Percentiles rank a stretch among this genome's conserved stretches.
Conservation (phyloP, 148 eudicot species). For the Camellia lanceoleosa region DNA sequence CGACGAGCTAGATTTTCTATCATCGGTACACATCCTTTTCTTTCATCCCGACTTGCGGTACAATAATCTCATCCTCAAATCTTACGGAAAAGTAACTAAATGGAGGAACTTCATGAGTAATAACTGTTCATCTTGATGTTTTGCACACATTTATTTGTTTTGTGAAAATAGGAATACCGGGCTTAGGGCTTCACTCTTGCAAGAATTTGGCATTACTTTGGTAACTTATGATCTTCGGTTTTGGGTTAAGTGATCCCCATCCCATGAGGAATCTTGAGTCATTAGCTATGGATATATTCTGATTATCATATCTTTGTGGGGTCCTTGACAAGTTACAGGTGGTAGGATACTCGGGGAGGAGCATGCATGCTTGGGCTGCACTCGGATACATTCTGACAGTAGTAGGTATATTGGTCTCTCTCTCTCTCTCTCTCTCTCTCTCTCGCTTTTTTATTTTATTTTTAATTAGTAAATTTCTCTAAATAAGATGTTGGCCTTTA, state of each 20-base stretch:
- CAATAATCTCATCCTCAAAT: neutral
- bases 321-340: conserved; percentile 67
- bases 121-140: neutral
- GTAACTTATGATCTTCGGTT: conserved; percentile 75
- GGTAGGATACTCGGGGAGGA: conserved; percentile 52
- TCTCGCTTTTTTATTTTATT: neutral
- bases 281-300: conserved; percentile 64
- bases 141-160: neutral
- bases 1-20: conserved; percentile 59
- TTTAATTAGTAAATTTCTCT: neutral
- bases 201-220: conserved; percentile 62
- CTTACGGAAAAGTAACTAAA: neutral
- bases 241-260: conserved; percentile 85
- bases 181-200: conserved; percentile 44
- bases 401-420: conserved; percentile 50
- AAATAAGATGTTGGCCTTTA: neutral
- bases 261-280: conserved; percentile 60
- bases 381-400: conserved; percentile 60
- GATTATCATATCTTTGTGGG: conserved; percentile 53
- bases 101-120: neutral
- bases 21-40: conserved; percentile 61
- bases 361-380: conserved; percentile 82
- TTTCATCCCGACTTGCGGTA: conserved; percentile 63
- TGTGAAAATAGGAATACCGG: conserved; percentile 57
- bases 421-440: too few relatives aligned